Conservation (phyloP, 106 monocot genomes). For the Vanilla planifolia region DNA sequence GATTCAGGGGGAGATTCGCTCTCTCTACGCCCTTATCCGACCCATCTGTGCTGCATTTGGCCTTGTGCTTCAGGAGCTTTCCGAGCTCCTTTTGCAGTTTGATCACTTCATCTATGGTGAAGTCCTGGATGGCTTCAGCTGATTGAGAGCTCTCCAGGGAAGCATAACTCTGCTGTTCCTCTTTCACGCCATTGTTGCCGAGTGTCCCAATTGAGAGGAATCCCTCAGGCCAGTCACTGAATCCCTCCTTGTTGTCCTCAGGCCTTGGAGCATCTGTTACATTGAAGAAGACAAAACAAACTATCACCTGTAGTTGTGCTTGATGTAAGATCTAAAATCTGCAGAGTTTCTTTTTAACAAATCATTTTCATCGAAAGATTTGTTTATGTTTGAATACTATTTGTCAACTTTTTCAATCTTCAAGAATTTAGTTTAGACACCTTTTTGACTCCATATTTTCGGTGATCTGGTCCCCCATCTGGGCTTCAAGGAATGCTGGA, state of each 20-base stretch:
- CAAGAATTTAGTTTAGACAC: too few relatives aligned
- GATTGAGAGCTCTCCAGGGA: constrained; percentile 3
- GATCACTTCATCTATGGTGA: constrained; percentile 46
- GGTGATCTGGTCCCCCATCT: too few relatives aligned
- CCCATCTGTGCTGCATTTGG: constrained; percentile 13
- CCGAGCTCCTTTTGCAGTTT: constrained; percentile 41
- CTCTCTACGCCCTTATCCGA: constrained; percentile 16
- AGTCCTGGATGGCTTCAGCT: constrained; percentile 22
- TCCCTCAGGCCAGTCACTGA: constrained; percentile 70
- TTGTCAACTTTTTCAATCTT: too few relatives aligned
- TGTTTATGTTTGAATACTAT: too few relatives aligned
- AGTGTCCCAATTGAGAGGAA: constrained; percentile 68
- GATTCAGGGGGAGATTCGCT: constrained; percentile 23
- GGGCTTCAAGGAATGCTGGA: too few relatives aligned
- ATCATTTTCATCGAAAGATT: too few relatives aligned
- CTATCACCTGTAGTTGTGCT: too few relatives aligned
- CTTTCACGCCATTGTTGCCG: constrained; percentile 31
- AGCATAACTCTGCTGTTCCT: constrained; percentile 11
- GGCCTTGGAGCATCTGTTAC: neutral
- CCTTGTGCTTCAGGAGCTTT: constrained; percentile 21
- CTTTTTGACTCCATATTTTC: too few relatives aligned
- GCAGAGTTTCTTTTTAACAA: too few relatives aligned
- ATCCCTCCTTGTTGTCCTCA: constrained; percentile 42
- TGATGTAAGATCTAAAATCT: too few relatives aligned
- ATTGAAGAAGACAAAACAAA: too few relatives aligned